Conservation (phyloP, 2,329 filamentous ascomycete genomes). For the Colletotrichum sp. region DNA sequence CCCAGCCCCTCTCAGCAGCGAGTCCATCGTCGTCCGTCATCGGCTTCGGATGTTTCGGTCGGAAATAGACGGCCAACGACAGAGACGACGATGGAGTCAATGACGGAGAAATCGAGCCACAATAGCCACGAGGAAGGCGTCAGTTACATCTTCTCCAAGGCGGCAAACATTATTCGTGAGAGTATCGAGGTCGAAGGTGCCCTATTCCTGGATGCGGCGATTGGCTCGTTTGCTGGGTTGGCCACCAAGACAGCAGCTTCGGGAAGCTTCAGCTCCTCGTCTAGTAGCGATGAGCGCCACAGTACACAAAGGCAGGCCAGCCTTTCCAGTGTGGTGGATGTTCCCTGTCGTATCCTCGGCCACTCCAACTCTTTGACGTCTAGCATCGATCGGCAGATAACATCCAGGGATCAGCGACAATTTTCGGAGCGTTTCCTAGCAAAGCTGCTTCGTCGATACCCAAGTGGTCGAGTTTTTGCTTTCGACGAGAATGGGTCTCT, state of each 20-base stretch:
- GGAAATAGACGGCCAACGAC: constrained; percentile 24
- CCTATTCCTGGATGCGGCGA: constrained; percentile 21
- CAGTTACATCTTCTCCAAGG: constrained; percentile 43
- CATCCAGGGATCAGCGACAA: constrained; percentile 16
- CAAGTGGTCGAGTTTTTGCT: constrained; percentile 50
- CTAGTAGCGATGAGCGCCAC: constrained; percentile 25
- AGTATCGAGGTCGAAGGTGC: constrained; percentile 37
- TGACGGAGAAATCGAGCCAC: neutral
- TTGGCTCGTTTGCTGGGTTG: constrained; percentile 30
- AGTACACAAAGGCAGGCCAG: neutral
- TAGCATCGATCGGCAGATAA: constrained; percentile 33
- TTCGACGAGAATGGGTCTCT: constrained; percentile 43
- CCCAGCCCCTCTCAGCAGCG: neutral
- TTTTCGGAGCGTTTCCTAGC: constrained; percentile 44
- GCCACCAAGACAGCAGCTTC: constrained; percentile 9
- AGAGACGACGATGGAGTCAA: constrained; percentile 24
- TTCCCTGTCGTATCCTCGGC: constrained; percentile 38
- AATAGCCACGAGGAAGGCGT: neutral
- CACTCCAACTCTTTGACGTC: constrained; percentile 39
- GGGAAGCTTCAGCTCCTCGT: neutral
- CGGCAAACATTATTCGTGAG: constrained; percentile 46
- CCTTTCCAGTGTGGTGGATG: neutral
- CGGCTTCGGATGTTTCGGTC: neutral
- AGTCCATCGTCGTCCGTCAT: neutral
- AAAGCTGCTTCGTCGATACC: constrained; percentile 47